Evolutionary conservation across 164 flowering plant species (phyloP).

Genomic region (Vitis rotundifolia): DNA sequence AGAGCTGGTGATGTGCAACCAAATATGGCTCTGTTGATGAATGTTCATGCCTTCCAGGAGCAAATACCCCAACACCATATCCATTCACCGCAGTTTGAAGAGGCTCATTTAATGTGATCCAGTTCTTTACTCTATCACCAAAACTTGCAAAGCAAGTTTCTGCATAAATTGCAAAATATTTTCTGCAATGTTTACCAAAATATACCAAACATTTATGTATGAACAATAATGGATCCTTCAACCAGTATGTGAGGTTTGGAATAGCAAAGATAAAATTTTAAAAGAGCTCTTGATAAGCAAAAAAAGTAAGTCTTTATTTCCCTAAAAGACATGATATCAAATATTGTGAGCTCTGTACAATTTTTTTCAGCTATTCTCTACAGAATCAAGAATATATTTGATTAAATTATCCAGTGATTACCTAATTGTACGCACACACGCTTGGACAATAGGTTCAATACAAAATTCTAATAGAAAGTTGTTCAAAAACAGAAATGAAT

Average conservation of each 20-base stretch:
- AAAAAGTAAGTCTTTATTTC: too few species aligned
- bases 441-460: too few species aligned
- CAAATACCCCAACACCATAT: conserved; percentile 64
- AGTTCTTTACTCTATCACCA: conserved; percentile 92
- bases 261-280: not conserved
- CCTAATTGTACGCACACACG: too few species aligned
- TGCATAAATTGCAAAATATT: conserved; percentile 77
- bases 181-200: conserved; percentile 47
- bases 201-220: not conserved
- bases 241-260: not conserved
- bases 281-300: too few species aligned
- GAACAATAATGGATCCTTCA: not conserved
- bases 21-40: conserved; percentile 70
- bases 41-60: conserved; percentile 80
- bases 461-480: too few species aligned
- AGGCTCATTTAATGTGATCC: conserved; percentile 90
- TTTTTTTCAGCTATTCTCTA: too few species aligned
- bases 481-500: too few species aligned
- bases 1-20: conserved; percentile 79
- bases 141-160: conserved; percentile 86
- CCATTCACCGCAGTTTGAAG: conserved; percentile 90
- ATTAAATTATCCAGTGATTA: too few species aligned
- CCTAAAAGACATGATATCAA: too few species aligned
- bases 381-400: too few species aligned
- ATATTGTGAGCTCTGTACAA: too few species aligned